Base-by-base conservation (phyloP, 129 eudicot species). In the Flaveria brownii region DNA sequence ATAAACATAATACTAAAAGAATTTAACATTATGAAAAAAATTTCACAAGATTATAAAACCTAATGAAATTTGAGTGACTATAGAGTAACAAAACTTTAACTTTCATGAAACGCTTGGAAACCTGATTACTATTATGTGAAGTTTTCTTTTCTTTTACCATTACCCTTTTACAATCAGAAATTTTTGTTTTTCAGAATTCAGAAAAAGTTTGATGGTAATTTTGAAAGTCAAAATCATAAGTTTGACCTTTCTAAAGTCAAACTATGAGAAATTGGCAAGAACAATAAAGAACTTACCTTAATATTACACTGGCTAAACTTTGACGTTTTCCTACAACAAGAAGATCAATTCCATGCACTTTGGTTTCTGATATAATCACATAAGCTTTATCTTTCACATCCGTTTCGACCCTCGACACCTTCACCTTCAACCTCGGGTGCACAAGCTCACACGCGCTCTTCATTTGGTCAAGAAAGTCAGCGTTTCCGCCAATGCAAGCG, bases 291-390 rank as follows among this genome's bases (percentile, higher is more conserved):
- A 82, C 88, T 70, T 54, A 91, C 97, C 93, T 73, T 77, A 88
- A 65, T 22, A 91, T 78, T 39, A 84, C 85, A 61, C 68, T 83
- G 42, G 91, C 79, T 65, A 88, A 60, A 54, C 78, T 82, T 47
- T 85, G 86, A 25, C 84, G 86, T 52, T 91, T 91, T 23, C 97
- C 97, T 36, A 91, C 57, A 33, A 86, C 78, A 33, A 91, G 87
- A 71, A 88, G 84, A 77, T 91, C 94, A 50, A 86, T 73, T 46
- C 79, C 76, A 39, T 51, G 83, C 41, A 72, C 77, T 11, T 59
- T 69, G 61, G 86, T 76, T 9, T 72, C 84, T 6, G 83, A 67
- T 43, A 91, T 85, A 43, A 88, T 86, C 17, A 77, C 81, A 43
- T 63, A 64, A 71, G 82, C 88, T 85, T 88, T 91, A 10, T 91